phyloP scores from a whole-genome alignment of 805 yeast species.

The Teunomyces atbi region DNA sequence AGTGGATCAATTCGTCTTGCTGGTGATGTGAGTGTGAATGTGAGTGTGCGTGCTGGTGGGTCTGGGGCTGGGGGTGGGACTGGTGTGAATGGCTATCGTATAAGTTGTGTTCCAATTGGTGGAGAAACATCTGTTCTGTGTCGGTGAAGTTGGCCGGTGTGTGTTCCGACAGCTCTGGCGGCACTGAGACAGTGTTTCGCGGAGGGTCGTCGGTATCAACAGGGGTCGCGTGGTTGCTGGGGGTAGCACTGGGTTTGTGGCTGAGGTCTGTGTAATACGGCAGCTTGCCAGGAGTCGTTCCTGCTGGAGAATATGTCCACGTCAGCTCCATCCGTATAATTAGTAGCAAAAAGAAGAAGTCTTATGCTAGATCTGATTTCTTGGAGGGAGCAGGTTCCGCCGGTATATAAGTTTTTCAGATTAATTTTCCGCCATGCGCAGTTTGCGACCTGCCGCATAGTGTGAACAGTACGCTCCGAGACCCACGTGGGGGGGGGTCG shows the following conservation, averaged over 20 bases:
- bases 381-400: not conserved
- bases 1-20: conserved; percentile 10
- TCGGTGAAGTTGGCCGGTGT: conserved; percentile 18
- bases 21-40: conserved; percentile 5
- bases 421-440: not conserved
- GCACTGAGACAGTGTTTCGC: not conserved
- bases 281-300: conserved; percentile 10
- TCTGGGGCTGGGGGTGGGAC: conserved; percentile 1
- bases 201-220: not conserved
- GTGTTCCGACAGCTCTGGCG: conserved; percentile 1
- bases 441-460: no score
- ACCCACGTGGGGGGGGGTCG: not conserved
- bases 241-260: not conserved
- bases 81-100: conserved; percentile 16
- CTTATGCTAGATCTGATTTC: not conserved
- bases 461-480: not conserved
- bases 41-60: conserved; percentile 6
- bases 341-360: not conserved
- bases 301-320: conserved; percentile 7
- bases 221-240: not conserved
- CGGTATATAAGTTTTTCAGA: not conserved
- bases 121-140: conserved; percentile 25
- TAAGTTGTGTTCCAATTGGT: conserved; percentile 29
- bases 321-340: conserved; percentile 6
- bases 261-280: conserved; percentile 8